Conservation (phyloP, 2,329 filamentous ascomycete species). For the Penicillium vulpinum region DNA sequence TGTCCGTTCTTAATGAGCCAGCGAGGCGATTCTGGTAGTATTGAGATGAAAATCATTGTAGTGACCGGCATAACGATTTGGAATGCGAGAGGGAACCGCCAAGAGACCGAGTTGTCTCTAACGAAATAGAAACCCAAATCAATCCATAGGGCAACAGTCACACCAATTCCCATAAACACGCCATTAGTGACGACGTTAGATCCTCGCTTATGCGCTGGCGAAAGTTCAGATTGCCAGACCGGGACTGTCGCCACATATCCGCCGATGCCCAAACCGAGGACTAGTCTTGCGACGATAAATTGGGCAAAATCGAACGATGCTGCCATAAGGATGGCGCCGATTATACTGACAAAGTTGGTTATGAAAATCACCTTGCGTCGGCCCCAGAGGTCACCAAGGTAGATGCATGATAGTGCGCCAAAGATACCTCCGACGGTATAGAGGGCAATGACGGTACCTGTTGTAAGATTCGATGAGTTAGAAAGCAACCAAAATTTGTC, state of each 20-base stretch:
- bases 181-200: constrained; percentile 31
- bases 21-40: constrained; percentile 39
- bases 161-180: constrained; percentile 47
- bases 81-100: constrained; percentile 43
- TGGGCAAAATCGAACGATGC: constrained; percentile 49
- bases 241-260: constrained; percentile 34
- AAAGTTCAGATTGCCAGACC: constrained; percentile 18
- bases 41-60: constrained; percentile 28
- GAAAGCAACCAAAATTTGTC: neutral
- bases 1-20: constrained; percentile 33
- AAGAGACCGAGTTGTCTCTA: constrained; percentile 32
- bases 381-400: constrained; percentile 49
- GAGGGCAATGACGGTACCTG: constrained; percentile 46
- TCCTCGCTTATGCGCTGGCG: constrained; percentile 20
- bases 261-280: constrained; percentile 48
- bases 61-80: constrained; percentile 32
- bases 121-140: constrained; percentile 42
- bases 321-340: constrained; percentile 48
- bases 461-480: neutral
- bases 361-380: constrained; percentile 48
- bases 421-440: constrained; percentile 51
- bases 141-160: constrained; percentile 49
- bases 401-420: constrained; percentile 48
- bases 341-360: constrained; percentile 42
- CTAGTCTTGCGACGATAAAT: constrained; percentile 48